Evolutionary conservation across 2,329 filamentous ascomycete species (phyloP).

Genomic region (Stromatinia cepivora): DNA sequence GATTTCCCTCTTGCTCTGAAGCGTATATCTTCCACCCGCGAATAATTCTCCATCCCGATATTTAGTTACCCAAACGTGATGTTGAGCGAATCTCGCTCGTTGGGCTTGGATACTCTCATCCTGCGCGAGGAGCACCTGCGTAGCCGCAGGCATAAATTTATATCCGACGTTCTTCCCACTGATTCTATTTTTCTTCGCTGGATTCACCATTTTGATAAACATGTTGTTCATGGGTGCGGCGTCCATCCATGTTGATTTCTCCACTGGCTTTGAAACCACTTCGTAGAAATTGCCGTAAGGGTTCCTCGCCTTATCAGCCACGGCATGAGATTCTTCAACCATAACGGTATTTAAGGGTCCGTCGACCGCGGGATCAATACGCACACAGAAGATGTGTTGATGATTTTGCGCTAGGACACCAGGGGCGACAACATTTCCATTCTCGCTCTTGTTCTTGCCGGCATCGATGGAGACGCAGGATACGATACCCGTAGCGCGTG

Average conservation of each 20-base stretch:
- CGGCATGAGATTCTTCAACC: conserved; percentile 54
- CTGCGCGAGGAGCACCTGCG: conserved; percentile 77
- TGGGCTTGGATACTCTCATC: conserved; percentile 85
- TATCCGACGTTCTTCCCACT: conserved; percentile 81
- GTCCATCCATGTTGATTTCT: conserved; percentile 46
- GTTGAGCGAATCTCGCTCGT: conserved; percentile 80
- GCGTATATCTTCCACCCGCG: conserved; percentile 41
- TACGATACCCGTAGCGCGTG: conserved; percentile 66
- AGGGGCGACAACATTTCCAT: conserved; percentile 61
- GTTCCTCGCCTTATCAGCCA: conserved; percentile 48
- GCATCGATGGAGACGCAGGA: conserved; percentile 54
- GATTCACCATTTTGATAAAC: conserved; percentile 87
- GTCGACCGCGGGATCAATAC: conserved; percentile 59
- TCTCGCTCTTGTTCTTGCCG: conserved; percentile 50
- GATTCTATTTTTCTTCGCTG: conserved; percentile 74
- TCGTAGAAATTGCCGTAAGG: conserved; percentile 55
- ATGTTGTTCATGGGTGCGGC: conserved; percentile 53
- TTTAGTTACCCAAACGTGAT: conserved; percentile 85
- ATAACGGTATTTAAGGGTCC: conserved; percentile 54
- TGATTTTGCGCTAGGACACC: conserved; percentile 61
- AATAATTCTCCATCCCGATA: conserved; percentile 57
- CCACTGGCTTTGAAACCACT: conserved; percentile 47
- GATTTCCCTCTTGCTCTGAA: conserved; percentile 38
- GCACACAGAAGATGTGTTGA: conserved; percentile 57
- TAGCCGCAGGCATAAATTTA: conserved; percentile 83